Evolutionary conservation across 768 basidiomycete species (phyloP).

Genomic region (Artomyces pyxidatus): DNA sequence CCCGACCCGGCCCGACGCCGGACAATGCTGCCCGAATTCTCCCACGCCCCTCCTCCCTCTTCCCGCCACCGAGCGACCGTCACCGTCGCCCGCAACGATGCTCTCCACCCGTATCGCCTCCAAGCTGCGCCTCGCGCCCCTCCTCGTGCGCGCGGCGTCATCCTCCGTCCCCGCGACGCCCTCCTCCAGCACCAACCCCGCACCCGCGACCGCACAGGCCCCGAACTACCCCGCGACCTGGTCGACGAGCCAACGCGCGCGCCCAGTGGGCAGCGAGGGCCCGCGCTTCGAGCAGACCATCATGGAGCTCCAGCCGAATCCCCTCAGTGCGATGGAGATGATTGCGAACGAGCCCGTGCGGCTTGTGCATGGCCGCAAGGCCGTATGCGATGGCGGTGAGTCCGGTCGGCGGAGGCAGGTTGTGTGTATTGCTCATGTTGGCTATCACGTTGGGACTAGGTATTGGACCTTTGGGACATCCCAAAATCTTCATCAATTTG

Average conservation of each 20-base stretch:
- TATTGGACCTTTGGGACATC: conserved; percentile 91
- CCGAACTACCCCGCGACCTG: conserved; percentile 80
- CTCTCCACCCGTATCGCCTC: conserved; percentile 9
- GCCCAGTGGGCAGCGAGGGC: conserved; percentile 48
- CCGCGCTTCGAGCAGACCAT: conserved; percentile 91
- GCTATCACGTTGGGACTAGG: conserved; percentile 37
- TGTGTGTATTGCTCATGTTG: background rate
- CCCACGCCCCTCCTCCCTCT: background rate
- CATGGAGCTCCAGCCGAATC: conserved; percentile 82
- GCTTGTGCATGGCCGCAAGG: conserved; percentile 74
- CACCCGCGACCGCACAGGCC: conserved; percentile 51
- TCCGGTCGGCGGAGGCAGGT: conserved; percentile 5
- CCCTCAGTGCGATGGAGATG: conserved; percentile 87
- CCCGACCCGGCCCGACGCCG: too few relatives aligned
- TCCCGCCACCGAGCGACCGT: background rate
- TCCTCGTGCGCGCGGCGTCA: conserved; percentile 8
- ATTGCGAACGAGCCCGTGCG: conserved; percentile 81
- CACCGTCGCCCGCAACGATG: conserved; percentile 1
- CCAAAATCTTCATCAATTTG: conserved; percentile 93
- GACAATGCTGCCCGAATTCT: background rate
- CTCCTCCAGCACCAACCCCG: conserved; percentile 17
- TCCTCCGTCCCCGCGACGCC: conserved; percentile 16
- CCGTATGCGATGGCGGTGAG: conserved; percentile 93
- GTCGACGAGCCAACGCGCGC: conserved; percentile 75
- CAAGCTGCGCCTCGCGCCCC: conserved; percentile 14